Evolutionary conservation across 2,329 filamentous ascomycete species (phyloP), one percentile per base, ranked within the genome.

Genomic region (Cytospora leucostoma): DNA sequence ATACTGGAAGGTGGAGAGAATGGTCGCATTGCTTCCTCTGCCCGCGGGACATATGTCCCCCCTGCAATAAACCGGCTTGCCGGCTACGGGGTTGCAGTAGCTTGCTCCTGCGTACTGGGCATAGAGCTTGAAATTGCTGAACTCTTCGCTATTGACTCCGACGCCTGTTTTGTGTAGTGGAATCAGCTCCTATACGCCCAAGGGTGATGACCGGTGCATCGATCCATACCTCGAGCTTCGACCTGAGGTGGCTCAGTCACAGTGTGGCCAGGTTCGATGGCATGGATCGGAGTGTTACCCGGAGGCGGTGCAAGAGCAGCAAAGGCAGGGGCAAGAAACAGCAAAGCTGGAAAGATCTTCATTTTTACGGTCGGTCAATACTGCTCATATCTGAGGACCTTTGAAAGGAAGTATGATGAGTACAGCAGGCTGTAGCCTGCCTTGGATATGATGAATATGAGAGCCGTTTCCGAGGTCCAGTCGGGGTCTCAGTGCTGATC

Each of bases 21-120:
- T 72, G 4, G 73, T 81, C 32, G 76, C 80, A 35, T 75, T 73
- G 64, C 80, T 75, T 49, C 75, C 70, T 65, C 76, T 70, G 32
- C 84, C 75, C 10, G 74, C 70, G 2, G 79, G 75, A 66, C 84
- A 87, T 54, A 71, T 74, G 59, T 74, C 67, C 5, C 73, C 70
- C n/a, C 70, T 56, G 72, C 84, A 87, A 40, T 70, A 71, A 27
- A 86, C 68, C n/a, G 67, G 59, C 13, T 75, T 69, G 37, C 81
- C 80, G 8, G 69, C 73, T 4, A 78, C 70, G 56, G 71, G 77
- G 73, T 85, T 85, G 76, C 84, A 87, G 72, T 84, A 84, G 2
- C 79, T 76, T 4, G 82, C 80, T 2, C 75, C 78, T 5, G 83
- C 74, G 67, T 83, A 84, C 71, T 86, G 79, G 33, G 78, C 75